Evolutionary conservation across 2,329 filamentous ascomycete genomes (phyloP).

Genomic region (Xylariaceae sp.): DNA sequence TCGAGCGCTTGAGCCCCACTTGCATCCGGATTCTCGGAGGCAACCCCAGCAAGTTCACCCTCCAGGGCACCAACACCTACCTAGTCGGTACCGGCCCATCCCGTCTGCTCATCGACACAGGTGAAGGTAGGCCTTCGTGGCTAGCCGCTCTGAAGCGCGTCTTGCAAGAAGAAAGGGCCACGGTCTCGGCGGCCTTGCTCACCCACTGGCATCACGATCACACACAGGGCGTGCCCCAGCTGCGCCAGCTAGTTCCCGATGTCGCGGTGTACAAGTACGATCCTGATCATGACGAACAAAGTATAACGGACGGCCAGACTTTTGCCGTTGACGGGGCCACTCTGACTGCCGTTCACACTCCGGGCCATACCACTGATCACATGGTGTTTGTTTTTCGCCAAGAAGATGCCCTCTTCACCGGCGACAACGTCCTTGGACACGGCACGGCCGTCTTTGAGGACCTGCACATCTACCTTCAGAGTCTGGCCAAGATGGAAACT

Average conservation of each 20-base stretch:
- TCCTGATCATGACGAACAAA: conserved; percentile 45
- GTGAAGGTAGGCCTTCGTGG: conserved; percentile 77
- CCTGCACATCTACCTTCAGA: conserved; percentile 63
- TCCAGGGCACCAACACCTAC: conserved; percentile 91
- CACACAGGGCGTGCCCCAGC: conserved; percentile 67
- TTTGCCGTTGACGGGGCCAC: conserved; percentile 46
- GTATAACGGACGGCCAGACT: conserved; percentile 53
- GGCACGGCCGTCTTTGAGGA: conserved; percentile 85
- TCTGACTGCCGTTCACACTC: conserved; percentile 39
- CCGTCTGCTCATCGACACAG: conserved; percentile 85
- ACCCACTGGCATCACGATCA: conserved; percentile 96
- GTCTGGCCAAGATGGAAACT: conserved; percentile 64
- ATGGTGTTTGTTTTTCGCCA: conserved; percentile 73
- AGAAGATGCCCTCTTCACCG: conserved; percentile 81
- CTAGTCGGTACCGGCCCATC: conserved; percentile 70
- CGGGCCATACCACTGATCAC: conserved; percentile 77
- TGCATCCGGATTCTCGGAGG: conserved; percentile 83
- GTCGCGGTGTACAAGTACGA: conserved; percentile 64
- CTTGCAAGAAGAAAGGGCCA: conserved; percentile 64
- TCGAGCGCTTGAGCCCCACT: conserved; percentile 72
- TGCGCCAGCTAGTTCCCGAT: conserved; percentile 60
- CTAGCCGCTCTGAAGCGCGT: conserved; percentile 59
- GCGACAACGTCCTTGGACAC: conserved; percentile 83
- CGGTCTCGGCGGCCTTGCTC: conserved; percentile 66
- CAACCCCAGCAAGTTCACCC: conserved; percentile 79